These are phyloP conservation scores for Punctularia strigosozonata DNA, from an alignment of 768 basidiomycete genomes.

Conservation along the genomic window DNA sequence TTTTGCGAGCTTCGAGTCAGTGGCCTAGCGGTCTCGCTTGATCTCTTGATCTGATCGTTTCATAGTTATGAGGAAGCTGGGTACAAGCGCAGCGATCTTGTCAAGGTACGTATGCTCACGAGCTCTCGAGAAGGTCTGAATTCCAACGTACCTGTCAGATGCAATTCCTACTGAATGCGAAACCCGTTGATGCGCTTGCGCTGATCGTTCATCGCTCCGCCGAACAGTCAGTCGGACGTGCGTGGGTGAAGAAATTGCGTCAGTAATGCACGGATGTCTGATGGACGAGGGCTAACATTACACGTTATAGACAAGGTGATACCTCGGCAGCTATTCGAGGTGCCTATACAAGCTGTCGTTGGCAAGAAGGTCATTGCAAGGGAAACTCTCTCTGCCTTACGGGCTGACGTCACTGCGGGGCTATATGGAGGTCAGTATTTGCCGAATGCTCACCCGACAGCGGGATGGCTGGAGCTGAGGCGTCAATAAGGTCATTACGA, in stretches of 20 bases:
- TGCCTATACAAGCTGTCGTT: conserved; percentile 89
- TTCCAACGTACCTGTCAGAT: conserved; percentile 38
- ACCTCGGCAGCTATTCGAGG: conserved; percentile 85
- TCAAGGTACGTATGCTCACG: conserved; percentile 44
- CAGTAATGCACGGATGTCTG: no score
- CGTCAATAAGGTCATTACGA: conserved; percentile 69
- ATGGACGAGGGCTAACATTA: no score
- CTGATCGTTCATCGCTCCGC: conserved; percentile 80
- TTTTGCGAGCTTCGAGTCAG: conserved; percentile 86
- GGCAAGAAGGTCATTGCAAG: conserved; percentile 83
- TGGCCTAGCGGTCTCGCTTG: conserved; percentile 6
- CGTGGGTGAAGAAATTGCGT: conserved; percentile 93
- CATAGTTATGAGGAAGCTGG: conserved; percentile 89
- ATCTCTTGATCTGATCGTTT: conserved; percentile 5
- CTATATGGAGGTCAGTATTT: conserved; percentile 65
- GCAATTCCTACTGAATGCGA: conserved; percentile 79
- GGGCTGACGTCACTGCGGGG: conserved; percentile 90
- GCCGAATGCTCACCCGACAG: no score
- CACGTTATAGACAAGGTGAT: conserved; percentile 70
- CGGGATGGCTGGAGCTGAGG: no score
- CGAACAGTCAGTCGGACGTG: conserved; percentile 60
- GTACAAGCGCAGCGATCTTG: conserved; percentile 69
- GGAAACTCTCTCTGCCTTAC: conserved; percentile 75
- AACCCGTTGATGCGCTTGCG: conserved; percentile 88
- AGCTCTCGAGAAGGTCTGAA: neutral